These are phyloP conservation scores for Lepidopterella palustris DNA, from an alignment of 495 filamentous ascomycete genomes.

Conservation along the genomic window DNA sequence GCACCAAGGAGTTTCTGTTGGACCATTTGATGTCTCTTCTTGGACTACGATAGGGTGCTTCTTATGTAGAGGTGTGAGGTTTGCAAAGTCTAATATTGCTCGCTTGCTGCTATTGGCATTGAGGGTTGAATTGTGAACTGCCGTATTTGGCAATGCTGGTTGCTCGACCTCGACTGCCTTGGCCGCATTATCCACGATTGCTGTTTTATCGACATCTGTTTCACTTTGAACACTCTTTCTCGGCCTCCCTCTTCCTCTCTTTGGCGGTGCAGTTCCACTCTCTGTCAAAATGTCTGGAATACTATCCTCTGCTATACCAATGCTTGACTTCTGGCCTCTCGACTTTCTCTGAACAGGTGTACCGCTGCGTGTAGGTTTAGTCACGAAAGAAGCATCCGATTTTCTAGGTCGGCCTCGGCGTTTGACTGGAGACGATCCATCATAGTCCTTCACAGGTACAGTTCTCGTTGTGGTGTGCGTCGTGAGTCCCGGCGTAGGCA, in stretches of 20 bases:
- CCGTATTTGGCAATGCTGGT: not conserved
- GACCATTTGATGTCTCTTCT: not conserved
- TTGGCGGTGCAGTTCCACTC: not conserved
- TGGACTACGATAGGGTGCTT: not conserved
- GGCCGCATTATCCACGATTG: not conserved
- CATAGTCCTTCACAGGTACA: constrained; percentile 30
- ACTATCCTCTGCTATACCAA: constrained; percentile 2
- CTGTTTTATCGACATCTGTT: constrained; percentile 3
- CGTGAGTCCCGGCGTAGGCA: constrained; percentile 20
- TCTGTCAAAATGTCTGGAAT: not conserved
- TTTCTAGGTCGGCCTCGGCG: constrained; percentile 27
- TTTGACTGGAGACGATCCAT: constrained; percentile 26
- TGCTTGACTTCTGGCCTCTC: constrained; percentile 2
- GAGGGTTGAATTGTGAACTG: not conserved
- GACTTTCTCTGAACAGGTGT: constrained; percentile 25
- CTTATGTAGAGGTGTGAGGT: not conserved
- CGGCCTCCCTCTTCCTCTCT: constrained; percentile 24
- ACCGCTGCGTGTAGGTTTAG: constrained; percentile 24
- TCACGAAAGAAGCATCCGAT: constrained; percentile 13
- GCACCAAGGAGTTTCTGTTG: not conserved
- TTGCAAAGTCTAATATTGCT: not conserved
- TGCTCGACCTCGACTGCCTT: not conserved
- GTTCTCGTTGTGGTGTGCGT: constrained; percentile 27
- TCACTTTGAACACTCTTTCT: constrained; percentile 22
- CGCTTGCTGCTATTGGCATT: not conserved